Percentiles rank a stretch among this genome's conserved stretches.
Conservation (phyloP, 2,329 filamentous ascomycete genomes). For the Nakataea oryzae region DNA sequence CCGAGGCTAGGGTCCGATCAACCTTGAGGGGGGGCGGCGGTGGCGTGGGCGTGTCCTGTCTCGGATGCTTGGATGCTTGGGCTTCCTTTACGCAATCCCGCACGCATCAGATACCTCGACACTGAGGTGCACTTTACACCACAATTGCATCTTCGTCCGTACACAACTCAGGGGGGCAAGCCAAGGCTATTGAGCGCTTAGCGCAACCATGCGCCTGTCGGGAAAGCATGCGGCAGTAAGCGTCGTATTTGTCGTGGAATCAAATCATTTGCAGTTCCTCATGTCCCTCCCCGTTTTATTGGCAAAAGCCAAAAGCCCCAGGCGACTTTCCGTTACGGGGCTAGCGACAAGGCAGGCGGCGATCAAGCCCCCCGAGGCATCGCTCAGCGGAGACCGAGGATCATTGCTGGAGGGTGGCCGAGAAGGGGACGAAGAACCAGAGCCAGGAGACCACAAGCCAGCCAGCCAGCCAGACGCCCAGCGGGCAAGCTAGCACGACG, state of each 20-base stretch:
- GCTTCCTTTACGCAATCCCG: not conserved
- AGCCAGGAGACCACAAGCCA: not conserved
- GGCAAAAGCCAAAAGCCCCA: not conserved
- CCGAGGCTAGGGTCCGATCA: not conserved
- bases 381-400: not conserved
- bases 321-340: no score
- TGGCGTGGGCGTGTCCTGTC: no score
- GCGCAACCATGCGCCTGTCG: not conserved
- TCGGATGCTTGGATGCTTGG: not conserved
- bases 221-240: not conserved
- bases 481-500: not conserved
- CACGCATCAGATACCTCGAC: no score
- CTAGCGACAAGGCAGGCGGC: no score
- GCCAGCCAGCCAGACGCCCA: not conserved
- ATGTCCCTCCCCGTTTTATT: not conserved
- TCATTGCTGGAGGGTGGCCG: not conserved
- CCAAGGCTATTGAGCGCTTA: not conserved
- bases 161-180: not conserved
- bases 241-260: not conserved
- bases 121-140: no score
- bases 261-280: not conserved
- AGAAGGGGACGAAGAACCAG: not conserved
- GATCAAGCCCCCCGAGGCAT: not conserved
- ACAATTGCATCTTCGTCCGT: no score
- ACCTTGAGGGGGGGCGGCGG: no score